These are phyloP conservation scores for Solanum tarapatanum DNA, from an alignment of 257 asterid species.

Conservation along the genomic window DNA sequence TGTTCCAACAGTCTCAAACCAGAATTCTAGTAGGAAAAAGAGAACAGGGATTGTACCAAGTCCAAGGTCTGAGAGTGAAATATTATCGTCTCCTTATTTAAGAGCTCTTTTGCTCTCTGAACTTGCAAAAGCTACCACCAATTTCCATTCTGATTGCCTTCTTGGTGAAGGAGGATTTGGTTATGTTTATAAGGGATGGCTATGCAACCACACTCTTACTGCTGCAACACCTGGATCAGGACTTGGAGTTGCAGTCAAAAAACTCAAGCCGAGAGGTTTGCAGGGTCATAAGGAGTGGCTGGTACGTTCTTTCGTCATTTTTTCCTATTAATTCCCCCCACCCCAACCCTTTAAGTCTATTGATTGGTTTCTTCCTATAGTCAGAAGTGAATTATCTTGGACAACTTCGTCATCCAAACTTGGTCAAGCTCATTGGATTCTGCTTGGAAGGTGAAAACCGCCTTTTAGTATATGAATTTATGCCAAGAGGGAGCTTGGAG, in stretches of 20 bases:
- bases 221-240: constrained; percentile 18
- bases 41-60: constrained; percentile 4
- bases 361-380: constrained; percentile 8
- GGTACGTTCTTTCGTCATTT: constrained; percentile 7
- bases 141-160: constrained; percentile 13
- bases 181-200: constrained; percentile 33
- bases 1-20: constrained; percentile 4
- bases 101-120: constrained; percentile 21
- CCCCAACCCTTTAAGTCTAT: not conserved
- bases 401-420: constrained; percentile 25
- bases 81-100: constrained; percentile 21
- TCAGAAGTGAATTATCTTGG: constrained; percentile 33
- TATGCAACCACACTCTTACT: constrained; percentile 9
- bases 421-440: constrained; percentile 34
- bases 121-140: constrained; percentile 19
- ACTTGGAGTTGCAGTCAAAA: constrained; percentile 26
- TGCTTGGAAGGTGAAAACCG: constrained; percentile 34
- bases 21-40: not conserved
- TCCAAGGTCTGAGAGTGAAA: constrained; percentile 19
- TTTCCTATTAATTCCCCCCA: not conserved
- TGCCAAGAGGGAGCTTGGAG: constrained; percentile 33
- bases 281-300: constrained; percentile 43
- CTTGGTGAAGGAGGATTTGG: constrained; percentile 44
- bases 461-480: constrained; percentile 27
- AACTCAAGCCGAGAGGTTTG: constrained; percentile 22